A percentile compares a stretch with the other conserved stretches of the same genome.
phyloP scores from a whole-genome alignment of 2,329 filamentous ascomycete genomes.

The Myriosclerotinia curreyana region DNA sequence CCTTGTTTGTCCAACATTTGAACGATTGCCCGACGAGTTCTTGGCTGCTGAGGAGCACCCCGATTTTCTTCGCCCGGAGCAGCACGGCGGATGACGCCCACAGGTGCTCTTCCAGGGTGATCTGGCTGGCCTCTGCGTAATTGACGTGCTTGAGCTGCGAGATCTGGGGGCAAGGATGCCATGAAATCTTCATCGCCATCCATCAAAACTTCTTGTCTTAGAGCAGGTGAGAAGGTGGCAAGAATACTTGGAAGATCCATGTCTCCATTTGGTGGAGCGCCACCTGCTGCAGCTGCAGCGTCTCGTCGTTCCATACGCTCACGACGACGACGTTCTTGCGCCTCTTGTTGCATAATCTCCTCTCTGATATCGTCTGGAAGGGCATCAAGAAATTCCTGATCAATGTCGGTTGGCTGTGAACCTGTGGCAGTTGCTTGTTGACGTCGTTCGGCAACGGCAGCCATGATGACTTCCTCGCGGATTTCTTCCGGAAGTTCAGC shows the following conservation, averaged over 20 bases:
- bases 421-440: constrained; percentile 69
- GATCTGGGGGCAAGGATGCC: constrained; percentile 76
- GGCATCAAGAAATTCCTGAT: constrained; percentile 90
- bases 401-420: constrained; percentile 79
- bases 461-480: constrained; percentile 90
- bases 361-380: constrained; percentile 84
- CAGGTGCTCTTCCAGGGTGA: constrained; percentile 34
- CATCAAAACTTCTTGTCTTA: constrained; percentile 83
- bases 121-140: constrained; percentile 50
- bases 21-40: constrained; percentile 75
- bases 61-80: constrained; percentile 41
- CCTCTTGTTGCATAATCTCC: constrained; percentile 88
- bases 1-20: constrained; percentile 98
- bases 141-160: constrained; percentile 81
- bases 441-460: constrained; percentile 79
- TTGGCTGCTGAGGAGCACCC: constrained; percentile 46
- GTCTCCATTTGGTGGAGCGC: constrained; percentile 54
- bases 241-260: constrained; percentile 94
- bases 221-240: constrained; percentile 77
- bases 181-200: constrained; percentile 90
- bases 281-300: constrained; percentile 51
- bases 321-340: constrained; percentile 80
- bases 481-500: constrained; percentile 97
- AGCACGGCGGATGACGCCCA: constrained; percentile 49
- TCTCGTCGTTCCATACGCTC: constrained; percentile 79